Evolutionary conservation across 1,284 basidiomycete genomes (phyloP).

Genomic region (Caloboletus inedulis): DNA sequence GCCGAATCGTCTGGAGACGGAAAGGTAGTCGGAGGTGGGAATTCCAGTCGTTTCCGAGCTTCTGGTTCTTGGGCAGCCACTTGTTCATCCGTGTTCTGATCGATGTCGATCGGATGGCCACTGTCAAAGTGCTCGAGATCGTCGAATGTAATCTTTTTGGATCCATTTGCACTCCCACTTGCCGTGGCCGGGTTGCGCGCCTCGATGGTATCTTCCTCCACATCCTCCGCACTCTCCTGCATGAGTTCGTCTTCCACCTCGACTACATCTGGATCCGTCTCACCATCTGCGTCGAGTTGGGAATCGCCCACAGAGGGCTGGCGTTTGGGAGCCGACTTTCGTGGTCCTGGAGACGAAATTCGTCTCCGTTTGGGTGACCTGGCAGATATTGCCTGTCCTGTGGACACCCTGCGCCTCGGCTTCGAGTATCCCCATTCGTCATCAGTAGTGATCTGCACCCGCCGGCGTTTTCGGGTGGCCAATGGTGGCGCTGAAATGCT

Average conservation of each 20-base stretch:
- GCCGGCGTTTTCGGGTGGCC: slow-evolving; percentile 27
- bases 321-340: slow-evolving; percentile 20
- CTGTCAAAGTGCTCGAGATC: slow-evolving; percentile 32
- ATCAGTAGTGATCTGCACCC: slow-evolving; percentile 3
- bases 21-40: neutral
- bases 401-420: slow-evolving; percentile 16
- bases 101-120: slow-evolving; percentile 33
- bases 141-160: slow-evolving; percentile 19
- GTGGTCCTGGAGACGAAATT: slow-evolving; percentile 28
- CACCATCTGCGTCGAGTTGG: slow-evolving; percentile 35
- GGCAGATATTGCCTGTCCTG: neutral
- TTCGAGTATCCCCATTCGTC: slow-evolving; percentile 8
- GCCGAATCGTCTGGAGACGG: neutral
- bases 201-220: slow-evolving; percentile 12
- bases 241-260: slow-evolving; percentile 36
- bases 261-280: slow-evolving; percentile 31
- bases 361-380: slow-evolving; percentile 22
- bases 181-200: neutral
- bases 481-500: slow-evolving; percentile 22
- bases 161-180: neutral
- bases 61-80: neutral
- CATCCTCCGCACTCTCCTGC: slow-evolving; percentile 25
- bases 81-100: slow-evolving; percentile 23
- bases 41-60: slow-evolving; percentile 1
- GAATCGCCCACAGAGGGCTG: slow-evolving; percentile 28